Evolutionary conservation across 495 filamentous ascomycete genomes (phyloP), one percentile per base, ranked within the genome.

Genomic region (Neurospora sp.): DNA sequence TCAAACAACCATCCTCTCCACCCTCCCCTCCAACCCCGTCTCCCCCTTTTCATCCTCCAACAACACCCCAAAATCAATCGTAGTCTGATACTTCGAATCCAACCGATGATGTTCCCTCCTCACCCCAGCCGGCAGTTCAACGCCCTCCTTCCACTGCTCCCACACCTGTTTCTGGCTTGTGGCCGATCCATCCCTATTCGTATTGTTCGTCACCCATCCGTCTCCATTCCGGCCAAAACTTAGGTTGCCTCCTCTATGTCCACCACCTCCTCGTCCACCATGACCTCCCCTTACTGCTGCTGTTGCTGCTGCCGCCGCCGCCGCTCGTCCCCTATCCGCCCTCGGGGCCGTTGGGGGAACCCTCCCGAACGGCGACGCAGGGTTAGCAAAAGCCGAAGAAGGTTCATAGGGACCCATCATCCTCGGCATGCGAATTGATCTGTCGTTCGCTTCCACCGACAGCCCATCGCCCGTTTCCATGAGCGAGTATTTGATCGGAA

Each of bases 401-500:
- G 69, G 74, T 3, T 68, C 75, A 8, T 20, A 71, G 68, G 70
- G 72, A 8, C 69, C 61, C 27, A 70, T 35, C 68, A 72, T 31
- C 6, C 9, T 27, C 22, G 78, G 76, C 22, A 79, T 71, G 65
- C 68, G 37, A 10, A 80, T 77, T 3, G 76, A 71, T 16, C 76
- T 70, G 39, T 80, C 78, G 20, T 79, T 79, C 14, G 69, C 44
- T 10, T 38, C 39, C 20, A 71, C 74, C 4, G 73, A 72, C 39
- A 71, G 47, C 3, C 78, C 78, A 38, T 80, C 78, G 3, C 78
- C 78, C 12, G 75, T 80, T 69, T 80, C 78, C 77, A 80, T 80
- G 68, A 79, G 70, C 27, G 74, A 69, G 5, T 72, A 68, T 1
- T 70, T 31, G 10, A 77, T 41, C 12, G 39, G 40, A 5, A 45